These are phyloP conservation scores for Phytophthora melonis DNA, from an alignment of 352 stramenopile species.

Conservation along the genomic window DNA sequence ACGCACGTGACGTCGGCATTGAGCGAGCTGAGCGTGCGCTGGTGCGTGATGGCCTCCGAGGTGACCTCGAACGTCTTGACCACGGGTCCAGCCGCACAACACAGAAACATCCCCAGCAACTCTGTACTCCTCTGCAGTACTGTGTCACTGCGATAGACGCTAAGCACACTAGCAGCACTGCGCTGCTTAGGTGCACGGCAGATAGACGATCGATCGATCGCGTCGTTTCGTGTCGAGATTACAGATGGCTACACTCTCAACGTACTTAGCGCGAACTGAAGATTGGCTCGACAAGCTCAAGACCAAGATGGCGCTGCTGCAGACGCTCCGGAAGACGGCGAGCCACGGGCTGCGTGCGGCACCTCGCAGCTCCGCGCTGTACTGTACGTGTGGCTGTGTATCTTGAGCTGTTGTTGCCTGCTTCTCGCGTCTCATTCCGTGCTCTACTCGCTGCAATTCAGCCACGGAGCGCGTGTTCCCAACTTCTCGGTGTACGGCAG, in stretches of 20 bases:
- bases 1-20: constrained; percentile 68
- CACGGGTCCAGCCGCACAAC: constrained; percentile 58
- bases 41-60: constrained; percentile 55
- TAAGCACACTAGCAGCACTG: background rate
- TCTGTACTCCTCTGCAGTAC: too few relatives aligned
- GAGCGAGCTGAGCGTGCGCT: constrained; percentile 54
- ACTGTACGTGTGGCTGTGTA: constrained; percentile 35
- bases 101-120: constrained; percentile 52
- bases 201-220: background rate
- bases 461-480: constrained; percentile 72
- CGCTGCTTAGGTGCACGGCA: background rate
- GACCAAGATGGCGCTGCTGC: constrained; percentile 43
- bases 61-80: constrained; percentile 74
- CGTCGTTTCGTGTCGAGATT: constrained; percentile 39
- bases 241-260: constrained; percentile 10
- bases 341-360: constrained; percentile 26
- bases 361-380: constrained; percentile 33
- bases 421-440: constrained; percentile 16
- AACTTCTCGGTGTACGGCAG: constrained; percentile 80
- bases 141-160: too few relatives aligned
- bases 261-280: constrained; percentile 24
- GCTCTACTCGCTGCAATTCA: constrained; percentile 27
- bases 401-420: background rate
- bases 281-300: constrained; percentile 14
- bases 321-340: constrained; percentile 42